Conservation (phyloP, 1,284 basidiomycete species). For the Wallemia ichthyophaga region DNA sequence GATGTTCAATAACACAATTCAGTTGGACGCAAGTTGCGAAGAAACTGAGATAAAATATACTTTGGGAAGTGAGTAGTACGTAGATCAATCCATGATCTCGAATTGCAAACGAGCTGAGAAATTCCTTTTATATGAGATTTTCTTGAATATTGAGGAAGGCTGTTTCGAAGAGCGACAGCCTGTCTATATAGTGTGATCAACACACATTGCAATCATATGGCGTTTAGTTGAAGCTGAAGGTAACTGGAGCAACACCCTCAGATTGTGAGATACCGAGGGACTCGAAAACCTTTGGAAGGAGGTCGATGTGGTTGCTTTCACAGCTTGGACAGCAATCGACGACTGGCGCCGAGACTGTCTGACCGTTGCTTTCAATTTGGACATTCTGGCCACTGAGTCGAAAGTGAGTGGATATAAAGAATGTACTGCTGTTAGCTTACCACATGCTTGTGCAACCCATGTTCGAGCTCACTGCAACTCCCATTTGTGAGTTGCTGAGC, state of each 20-base stretch:
- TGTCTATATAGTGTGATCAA: background rate
- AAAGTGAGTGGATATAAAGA: no score
- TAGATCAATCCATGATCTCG: background rate
- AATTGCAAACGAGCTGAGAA: background rate
- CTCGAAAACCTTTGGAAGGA: background rate
- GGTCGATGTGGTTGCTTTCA: background rate
- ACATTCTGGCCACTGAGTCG: background rate
- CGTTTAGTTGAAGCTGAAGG: background rate
- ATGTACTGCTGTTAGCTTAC: no score
- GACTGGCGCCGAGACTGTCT: background rate
- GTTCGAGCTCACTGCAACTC: background rate
- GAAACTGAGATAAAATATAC: background rate
- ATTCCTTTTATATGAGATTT: background rate
- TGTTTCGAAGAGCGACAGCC: background rate
- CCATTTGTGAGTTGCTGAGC: background rate
- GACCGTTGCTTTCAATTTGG: background rate
- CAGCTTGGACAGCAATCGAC: background rate
- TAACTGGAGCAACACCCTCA: background rate
- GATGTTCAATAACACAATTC: no score
- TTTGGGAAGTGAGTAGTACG: background rate
- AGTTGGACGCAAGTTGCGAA: background rate
- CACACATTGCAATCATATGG: background rate
- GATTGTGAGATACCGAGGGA: background rate
- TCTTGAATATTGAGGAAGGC: background rate
- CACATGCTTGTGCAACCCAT: background rate